Base-by-base conservation (phyloP, 345 rosid species). In the Alliaria petiolata region DNA sequence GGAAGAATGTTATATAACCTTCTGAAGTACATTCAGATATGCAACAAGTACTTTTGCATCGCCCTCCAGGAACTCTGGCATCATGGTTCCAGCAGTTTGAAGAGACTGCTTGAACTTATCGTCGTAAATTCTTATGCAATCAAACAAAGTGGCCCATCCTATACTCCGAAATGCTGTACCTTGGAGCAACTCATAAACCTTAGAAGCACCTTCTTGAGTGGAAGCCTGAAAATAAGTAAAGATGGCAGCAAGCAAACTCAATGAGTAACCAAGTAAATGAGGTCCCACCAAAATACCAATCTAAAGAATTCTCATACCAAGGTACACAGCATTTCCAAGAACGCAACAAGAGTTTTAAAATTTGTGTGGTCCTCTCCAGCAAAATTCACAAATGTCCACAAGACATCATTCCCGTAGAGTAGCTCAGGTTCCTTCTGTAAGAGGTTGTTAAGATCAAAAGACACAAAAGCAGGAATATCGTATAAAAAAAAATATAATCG, bases 361-460 rank as follows among this genome's bases (percentile, higher is more conserved):
- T 89, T 93, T 26, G 96, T 87, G 81, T 93, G 98, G 78, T 93
- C 98, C 75, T 93, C 98, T 69, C 98, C 98, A 51, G 97, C 97
- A 84, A 93, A 93, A 78, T 83, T 87, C 76, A 93, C 96, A 78
- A 93, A 93, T 26, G 96, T 93, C 98, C 98, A 93, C 76, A 93
- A 78, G 75, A 89, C 91, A 78, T 93, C 98, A 82, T 93, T 91
- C 78, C 92, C 92, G 74, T 90, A 82, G 72, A 93, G 80, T 42
- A 93, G 83, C 83, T 91, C 97, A 1, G 95, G 89, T 80, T 93
- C 98, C 59, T 87, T 93, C 98, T 93, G 86, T 44, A 79, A 73
- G 56, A 67, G 61, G 52, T 76, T 39, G 66, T 34, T 52, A 10
- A 58, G 25, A 17, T 70, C 35, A 68, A 71, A 43, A 35, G 35